These are phyloP conservation scores for Boletellus dicymbophilus DNA, from an alignment of 1,284 basidiomycete genomes.

Conservation along the genomic window DNA sequence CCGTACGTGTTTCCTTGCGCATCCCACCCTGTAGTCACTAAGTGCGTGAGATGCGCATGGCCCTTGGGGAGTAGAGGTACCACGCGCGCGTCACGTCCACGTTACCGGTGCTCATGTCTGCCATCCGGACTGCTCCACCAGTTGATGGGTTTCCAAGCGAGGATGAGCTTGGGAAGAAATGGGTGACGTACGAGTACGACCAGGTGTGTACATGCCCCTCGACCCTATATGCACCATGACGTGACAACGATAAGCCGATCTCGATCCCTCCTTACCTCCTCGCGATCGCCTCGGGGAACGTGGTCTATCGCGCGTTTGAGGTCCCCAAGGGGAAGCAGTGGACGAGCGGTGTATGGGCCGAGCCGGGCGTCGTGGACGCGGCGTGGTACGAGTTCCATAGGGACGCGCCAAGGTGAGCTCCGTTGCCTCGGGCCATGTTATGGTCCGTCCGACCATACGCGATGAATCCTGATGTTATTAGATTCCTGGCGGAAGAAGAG, in stretches of 20 bases:
- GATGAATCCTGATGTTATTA: too few species aligned
- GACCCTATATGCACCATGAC: too few species aligned
- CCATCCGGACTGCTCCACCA: slow-evolving; percentile 75
- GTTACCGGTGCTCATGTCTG: slow-evolving; percentile 87
- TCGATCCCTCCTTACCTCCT: slow-evolving; percentile 87
- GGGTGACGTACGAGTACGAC: slow-evolving; percentile 63
- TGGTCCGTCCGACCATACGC: too few species aligned
- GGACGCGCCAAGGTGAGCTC: slow-evolving; percentile 75
- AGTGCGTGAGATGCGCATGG: too few species aligned
- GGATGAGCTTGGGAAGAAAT: slow-evolving; percentile 58
- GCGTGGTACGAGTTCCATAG: slow-evolving; percentile 89
- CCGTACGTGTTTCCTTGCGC: too few species aligned
- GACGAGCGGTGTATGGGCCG: slow-evolving; percentile 88
- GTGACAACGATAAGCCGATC: slow-evolving; percentile 77
- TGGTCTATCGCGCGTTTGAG: slow-evolving; percentile 73
- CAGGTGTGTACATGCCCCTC: slow-evolving; percentile 70
- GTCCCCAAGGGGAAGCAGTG: slow-evolving; percentile 64
- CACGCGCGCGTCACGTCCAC: slow-evolving; percentile 73
- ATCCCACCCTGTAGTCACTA: too few species aligned
- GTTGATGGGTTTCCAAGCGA: slow-evolving; percentile 65
- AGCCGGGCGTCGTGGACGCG: slow-evolving; percentile 79
- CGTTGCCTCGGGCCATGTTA: too few species aligned
- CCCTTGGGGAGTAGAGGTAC: too few species aligned
- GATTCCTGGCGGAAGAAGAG: slow-evolving; percentile 73
- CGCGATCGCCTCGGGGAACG: slow-evolving; percentile 85